phyloP scores from a whole-genome alignment of 2,329 filamentous ascomycete genomes.

The Claviceps quebecensis region DNA sequence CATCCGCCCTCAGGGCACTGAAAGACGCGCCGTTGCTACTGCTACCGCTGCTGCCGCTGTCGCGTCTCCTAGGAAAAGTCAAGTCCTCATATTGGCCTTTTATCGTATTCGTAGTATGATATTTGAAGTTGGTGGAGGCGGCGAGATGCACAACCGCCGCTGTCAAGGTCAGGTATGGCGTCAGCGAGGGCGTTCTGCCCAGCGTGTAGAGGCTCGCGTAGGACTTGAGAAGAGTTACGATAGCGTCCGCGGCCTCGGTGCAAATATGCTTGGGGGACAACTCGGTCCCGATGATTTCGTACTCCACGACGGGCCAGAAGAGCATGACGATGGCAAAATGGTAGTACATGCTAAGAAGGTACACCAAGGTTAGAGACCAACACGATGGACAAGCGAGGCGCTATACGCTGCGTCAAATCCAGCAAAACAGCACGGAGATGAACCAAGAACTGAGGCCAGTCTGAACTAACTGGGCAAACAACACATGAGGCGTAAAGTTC shows the following conservation, averaged over 20 bases:
- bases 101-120: neutral
- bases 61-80: neutral
- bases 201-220: conserved; percentile 44
- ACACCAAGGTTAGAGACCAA: neutral
- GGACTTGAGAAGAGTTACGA: conserved; percentile 37
- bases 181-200: conserved; percentile 40
- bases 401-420: no score
- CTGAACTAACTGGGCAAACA: conserved; percentile 55
- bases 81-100: neutral
- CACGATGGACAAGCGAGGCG: neutral
- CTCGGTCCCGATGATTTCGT: conserved; percentile 45
- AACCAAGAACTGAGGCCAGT: no score
- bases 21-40: conserved; percentile 7
- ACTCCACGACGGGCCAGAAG: conserved; percentile 55
- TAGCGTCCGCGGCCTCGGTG: conserved; percentile 43
- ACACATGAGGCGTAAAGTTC: conserved; percentile 56
- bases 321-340: conserved; percentile 53
- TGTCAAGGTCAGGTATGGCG: conserved; percentile 44
- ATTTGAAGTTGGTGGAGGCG: conserved; percentile 13
- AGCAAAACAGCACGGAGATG: no score
- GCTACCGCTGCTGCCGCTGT: no score
- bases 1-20: conserved; percentile 35
- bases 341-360: conserved; percentile 47
- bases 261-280: conserved; percentile 53
- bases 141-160: conserved; percentile 44